Evolutionary conservation across 495 filamentous ascomycete genomes (phyloP), one percentile per base, ranked within the genome.

Genomic region (Thozetella sp.): DNA sequence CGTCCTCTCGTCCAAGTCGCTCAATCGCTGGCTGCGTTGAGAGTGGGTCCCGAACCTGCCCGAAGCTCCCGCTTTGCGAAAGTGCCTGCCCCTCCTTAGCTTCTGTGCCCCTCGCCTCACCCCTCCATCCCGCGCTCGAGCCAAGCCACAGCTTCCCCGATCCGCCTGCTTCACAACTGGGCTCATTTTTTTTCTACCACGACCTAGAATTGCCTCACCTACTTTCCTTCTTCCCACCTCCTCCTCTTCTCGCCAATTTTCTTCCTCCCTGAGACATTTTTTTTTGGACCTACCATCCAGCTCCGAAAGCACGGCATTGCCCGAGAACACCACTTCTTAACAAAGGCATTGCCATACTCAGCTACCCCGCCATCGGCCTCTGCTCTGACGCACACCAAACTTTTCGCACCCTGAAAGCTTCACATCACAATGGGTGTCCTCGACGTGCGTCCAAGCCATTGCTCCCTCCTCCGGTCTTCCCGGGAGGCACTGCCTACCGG

Each of bases 371-470:
- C 43, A 19, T 19, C 20, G 43, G n/a, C n/a, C n/a, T n/a, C n/a
- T n/a, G n/a, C n/a, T n/a, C n/a, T n/a, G n/a, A n/a, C n/a, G n/a
- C n/a, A n/a, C n/a, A n/a, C n/a, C n/a, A n/a, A n/a, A n/a, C n/a
- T n/a, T n/a, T n/a, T n/a, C n/a, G n/a, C n/a, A n/a, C n/a, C n/a
- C n/a, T n/a, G n/a, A n/a, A n/a, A n/a, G n/a, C n/a, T n/a, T n/a
- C n/a, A n/a, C n/a, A 3, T 25, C 51, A 56, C 54, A 37, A 61
- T 61, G 58, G 58, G 58, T 61, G 2, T 61, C 17, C 30, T 56
- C 40, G 58, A 61, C n/a, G 58, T 50, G 51, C 24, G 54, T 15
- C 25, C n/a, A n/a, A 48, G 43, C 43, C 9, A 48, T 48, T 48
- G 43, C n/a, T 48, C 43, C 43, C 6, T 20, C 9, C 20, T 48